Evolutionary conservation across 164 flowering plant species (phyloP), one percentile per base, ranked within the genome.

Genomic region (Aristolochia californica): DNA sequence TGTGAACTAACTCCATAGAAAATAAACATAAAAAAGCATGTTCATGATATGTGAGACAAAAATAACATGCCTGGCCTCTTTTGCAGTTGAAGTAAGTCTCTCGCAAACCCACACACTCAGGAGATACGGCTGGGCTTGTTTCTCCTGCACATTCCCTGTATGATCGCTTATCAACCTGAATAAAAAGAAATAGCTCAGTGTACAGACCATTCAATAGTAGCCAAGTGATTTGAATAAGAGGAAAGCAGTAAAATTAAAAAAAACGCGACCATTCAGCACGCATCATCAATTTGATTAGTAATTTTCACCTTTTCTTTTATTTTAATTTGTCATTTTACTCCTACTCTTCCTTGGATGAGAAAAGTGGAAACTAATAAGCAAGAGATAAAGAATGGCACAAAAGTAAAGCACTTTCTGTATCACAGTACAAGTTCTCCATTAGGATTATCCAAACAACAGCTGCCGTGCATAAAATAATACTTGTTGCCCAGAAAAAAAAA

Each of bases 51-150:
- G 13, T 47, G 20, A 47, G 18, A 17, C 20, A 24, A 2, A 28
- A 30, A 40, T 25, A 43, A 61, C 71, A 58, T 73, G 59, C 93
- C 88, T 89, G 95, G 64, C 98, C 96, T 80, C 98, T 80, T 76
- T 91, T 91, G 87, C 96, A 91, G 74, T 86, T 88, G 81, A 86
- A 91, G 61, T 81, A 91, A 10, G 96, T 91, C 67, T 91, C 96
- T 66, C 98, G 81, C 16, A 91, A 66, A 27, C 98, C 98, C 13
- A 88, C 84, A 57, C 98, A 91, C 61, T 91, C 95, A 40, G 82
- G 83, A 0, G 90, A 64, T 47, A 91, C 84, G 9, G 61, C 75
- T 0, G 96, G 96, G 60, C 75, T 68, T 72, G 83, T 81, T 77
- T 86, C 96, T 40, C 83, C 84, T 8, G 85, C 90, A 67, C 98